Evolutionary conservation across 805 yeast species (phyloP), one percentile per base, ranked within the genome.

Genomic region (Priceomyces fermenticarens): DNA sequence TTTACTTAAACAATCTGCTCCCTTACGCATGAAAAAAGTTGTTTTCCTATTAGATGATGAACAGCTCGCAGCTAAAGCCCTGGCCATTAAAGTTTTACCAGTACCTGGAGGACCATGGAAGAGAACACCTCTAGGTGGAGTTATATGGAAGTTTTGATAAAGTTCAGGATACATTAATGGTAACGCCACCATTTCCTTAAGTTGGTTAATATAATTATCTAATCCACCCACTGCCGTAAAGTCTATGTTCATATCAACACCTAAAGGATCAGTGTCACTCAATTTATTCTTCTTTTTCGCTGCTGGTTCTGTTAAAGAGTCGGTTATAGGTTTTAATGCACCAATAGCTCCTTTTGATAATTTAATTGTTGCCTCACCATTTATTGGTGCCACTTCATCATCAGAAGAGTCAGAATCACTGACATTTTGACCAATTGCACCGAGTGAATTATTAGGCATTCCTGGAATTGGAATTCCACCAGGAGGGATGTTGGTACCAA

Each of bases 31-130:
- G 64, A 89, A 93, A 56, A 93, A 93, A 0, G 99, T 89, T 43
- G 93, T 89, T 51, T 93, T 91, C 45, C 84, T 73, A 10, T 83
- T 82, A 12, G 86, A 82, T 0, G 95, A 80, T 0, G 96, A 86
- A 53, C 96, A 89, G 49, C 95, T 86, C 0, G 98, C 93, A 1
- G 99, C 99, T 38, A 93, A 69, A 0, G 99, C 99, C 44, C 99
- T 70, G 0, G 99, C 99, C 96, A 93, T 88, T 39, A 93, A 74
- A 0, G 99, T 93, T 60, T 93, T 93, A 75, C 99, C 99, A 0
- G 99, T 93, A 48, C 99, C 99, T 2, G 99, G 99, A 3, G 99
- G 99, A 35, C 99, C 99, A 63, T 93, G 99, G 65, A 93, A 93
- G 41, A 93, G 64, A 1, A 93, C 99, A 46, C 99, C 99, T 49